These are phyloP conservation scores for Amanita brunnescens DNA, from an alignment of 768 basidiomycete species.

Conservation along the genomic window DNA sequence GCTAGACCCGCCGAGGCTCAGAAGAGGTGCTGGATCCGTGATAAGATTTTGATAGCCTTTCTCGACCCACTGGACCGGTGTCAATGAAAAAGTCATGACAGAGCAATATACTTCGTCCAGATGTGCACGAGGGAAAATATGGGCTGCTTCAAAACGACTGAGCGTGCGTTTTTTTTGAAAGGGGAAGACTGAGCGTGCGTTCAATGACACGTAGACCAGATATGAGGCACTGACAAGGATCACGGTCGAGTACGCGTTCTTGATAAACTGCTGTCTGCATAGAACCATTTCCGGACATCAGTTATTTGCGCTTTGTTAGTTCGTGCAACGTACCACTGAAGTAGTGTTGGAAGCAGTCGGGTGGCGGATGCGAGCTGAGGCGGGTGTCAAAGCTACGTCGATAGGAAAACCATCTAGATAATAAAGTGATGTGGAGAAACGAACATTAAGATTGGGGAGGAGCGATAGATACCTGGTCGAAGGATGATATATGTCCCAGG, in stretches of 20 bases:
- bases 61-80: not conserved
- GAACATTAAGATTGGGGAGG: not conserved
- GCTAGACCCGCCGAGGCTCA: not conserved
- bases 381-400: not conserved
- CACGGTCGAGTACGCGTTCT: not conserved
- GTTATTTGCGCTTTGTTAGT: not conserved
- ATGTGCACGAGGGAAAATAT: no score
- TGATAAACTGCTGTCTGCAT: not conserved
- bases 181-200: no score
- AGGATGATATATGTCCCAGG: not conserved
- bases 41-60: not conserved
- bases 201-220: not conserved
- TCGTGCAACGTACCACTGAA: not conserved
- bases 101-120: no score
- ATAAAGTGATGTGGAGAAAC: not conserved
- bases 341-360: not conserved
- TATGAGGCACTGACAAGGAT: constrained; percentile 1
- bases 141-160: no score
- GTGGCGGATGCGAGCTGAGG: no score
- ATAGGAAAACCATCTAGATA: not conserved
- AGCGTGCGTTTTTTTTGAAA: no score
- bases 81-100: no score
- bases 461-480: not conserved
- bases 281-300: not conserved
- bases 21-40: not conserved